These are phyloP conservation scores for Styphnolobium japonicum DNA, from an alignment of 306 rosid genomes.

Conservation along the genomic window DNA sequence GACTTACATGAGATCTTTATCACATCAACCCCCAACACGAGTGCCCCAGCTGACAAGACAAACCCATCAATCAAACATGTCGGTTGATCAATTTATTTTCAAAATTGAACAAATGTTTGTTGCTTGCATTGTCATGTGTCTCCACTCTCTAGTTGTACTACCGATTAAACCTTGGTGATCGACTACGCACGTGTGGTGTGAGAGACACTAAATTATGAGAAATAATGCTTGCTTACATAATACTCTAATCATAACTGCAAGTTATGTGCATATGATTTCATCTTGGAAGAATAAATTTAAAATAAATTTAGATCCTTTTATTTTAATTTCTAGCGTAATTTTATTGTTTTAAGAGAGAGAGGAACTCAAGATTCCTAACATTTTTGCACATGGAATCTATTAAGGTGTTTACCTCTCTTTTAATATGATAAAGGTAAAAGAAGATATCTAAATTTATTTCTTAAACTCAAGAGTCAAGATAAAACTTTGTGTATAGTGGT, in stretches of 20 bases:
- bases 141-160: neutral
- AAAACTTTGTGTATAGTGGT: neutral
- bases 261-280: neutral
- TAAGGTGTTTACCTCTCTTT: neutral
- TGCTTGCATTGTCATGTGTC: neutral
- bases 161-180: neutral
- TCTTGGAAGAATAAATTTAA: too few relatives aligned
- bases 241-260: neutral
- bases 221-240: neutral
- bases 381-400: neutral
- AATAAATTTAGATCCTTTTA: neutral
- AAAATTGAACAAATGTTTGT: neutral
- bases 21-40: slow-evolving; percentile 9
- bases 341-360: neutral
- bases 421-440: neutral
- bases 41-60: slow-evolving; percentile 12
- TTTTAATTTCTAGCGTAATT: neutral
- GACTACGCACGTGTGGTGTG: neutral
- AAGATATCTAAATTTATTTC: neutral
- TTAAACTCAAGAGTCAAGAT: neutral
- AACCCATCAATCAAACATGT: slow-evolving; percentile 17
- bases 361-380: neutral
- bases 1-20: neutral
- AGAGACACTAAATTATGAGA: neutral
- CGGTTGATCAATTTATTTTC: neutral